Conservation (phyloP, 306 rosid genomes). For the Oxytropis ochrocephala region DNA sequence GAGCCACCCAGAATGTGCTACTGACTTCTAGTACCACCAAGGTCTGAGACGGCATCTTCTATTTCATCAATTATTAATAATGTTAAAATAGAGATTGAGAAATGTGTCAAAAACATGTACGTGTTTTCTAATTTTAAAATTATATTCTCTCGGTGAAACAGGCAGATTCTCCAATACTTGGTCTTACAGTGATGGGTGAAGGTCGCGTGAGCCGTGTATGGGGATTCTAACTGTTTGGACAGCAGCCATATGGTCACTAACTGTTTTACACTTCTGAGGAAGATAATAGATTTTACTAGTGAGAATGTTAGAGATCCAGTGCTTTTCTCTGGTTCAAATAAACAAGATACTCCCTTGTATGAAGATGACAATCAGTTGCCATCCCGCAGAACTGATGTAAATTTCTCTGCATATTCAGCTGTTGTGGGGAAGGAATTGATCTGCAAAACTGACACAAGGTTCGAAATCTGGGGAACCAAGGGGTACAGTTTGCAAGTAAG, state of each 20-base stretch:
- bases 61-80: neutral
- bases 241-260: constrained; percentile 97
- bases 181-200: constrained; percentile 51
- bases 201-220: constrained; percentile 87
- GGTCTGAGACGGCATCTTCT: constrained; percentile 30
- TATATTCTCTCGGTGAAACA: constrained; percentile 38
- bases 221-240: constrained; percentile 95
- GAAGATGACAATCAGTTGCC: constrained; percentile 75
- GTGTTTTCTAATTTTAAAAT: neutral
- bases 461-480: constrained; percentile 86
- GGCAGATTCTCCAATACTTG: constrained; percentile 96
- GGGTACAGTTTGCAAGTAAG: constrained; percentile 69
- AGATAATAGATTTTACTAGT: constrained; percentile 77
- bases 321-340: constrained; percentile 69
- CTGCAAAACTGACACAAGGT: constrained; percentile 68
- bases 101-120: neutral
- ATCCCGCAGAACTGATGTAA: constrained; percentile 84
- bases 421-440: constrained; percentile 70
- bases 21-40: constrained; percentile 53
- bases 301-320: constrained; percentile 57
- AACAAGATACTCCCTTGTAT: constrained; percentile 44
- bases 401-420: constrained; percentile 77
- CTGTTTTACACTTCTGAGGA: constrained; percentile 76
- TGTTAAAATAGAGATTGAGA: neutral
- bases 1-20: constrained; percentile 86